Evolutionary conservation across 352 stramenopile genomes (phyloP).

Genomic region (Plasmopara halstedii): DNA sequence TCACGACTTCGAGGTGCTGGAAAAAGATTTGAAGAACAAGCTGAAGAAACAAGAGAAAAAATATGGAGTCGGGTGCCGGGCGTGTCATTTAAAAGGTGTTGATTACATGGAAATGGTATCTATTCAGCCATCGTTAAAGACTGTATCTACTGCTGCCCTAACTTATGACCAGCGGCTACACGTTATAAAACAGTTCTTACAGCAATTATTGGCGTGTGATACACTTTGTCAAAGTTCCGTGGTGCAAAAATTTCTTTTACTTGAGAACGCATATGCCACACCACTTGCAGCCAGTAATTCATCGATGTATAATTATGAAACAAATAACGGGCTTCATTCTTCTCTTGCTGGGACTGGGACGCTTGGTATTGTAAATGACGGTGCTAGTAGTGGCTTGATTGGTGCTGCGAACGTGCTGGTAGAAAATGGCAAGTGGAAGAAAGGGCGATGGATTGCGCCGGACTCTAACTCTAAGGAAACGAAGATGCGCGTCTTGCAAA

Average conservation of each 20-base stretch:
- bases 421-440: constrained; percentile 63
- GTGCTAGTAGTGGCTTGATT: not conserved
- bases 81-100: constrained; percentile 56
- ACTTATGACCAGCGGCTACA: constrained; percentile 59
- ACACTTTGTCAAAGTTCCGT: constrained; percentile 67
- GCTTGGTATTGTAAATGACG: constrained; percentile 10
- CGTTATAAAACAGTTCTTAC: constrained; percentile 60
- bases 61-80: constrained; percentile 27
- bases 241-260: constrained; percentile 66
- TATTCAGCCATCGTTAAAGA: constrained; percentile 42
- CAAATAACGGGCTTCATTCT: constrained; percentile 8
- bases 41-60: constrained; percentile 68
- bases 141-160: constrained; percentile 26
- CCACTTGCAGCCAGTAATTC: constrained; percentile 2
- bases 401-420: constrained; percentile 30
- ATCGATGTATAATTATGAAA: constrained; percentile 14
- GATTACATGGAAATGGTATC: constrained; percentile 56
- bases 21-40: constrained; percentile 60
- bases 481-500: constrained; percentile 75
- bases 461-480: constrained; percentile 66
- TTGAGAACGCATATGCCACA: constrained; percentile 25
- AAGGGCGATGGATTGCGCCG: constrained; percentile 47
- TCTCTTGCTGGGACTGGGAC: constrained; percentile 2
- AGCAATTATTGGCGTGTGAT: constrained; percentile 60
- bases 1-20: constrained; percentile 58